Evolutionary conservation across 2,329 filamentous ascomycete species (phyloP).

Genomic region (Lizonia empirigonia): DNA sequence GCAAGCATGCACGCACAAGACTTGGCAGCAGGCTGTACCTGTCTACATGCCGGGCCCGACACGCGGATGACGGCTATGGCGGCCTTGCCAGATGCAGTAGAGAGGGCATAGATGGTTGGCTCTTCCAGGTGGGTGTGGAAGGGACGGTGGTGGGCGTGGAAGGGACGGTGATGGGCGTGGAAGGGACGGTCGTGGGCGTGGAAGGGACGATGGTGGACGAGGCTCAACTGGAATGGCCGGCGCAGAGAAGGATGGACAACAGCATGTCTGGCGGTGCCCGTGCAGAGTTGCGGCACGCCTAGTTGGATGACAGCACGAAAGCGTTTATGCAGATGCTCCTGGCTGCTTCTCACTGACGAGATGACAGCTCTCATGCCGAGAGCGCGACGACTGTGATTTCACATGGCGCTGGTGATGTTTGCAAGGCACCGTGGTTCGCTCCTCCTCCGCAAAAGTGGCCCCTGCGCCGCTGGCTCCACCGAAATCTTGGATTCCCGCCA

Average conservation of each 20-base stretch:
- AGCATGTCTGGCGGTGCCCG: neutral
- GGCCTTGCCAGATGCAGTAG: conserved; percentile 81
- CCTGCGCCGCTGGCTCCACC: conserved; percentile 21
- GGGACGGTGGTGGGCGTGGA: conserved; percentile 10
- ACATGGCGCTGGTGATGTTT: conserved; percentile 21
- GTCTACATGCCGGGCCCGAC: conserved; percentile 76
- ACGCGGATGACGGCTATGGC: conserved; percentile 90
- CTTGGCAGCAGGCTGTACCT: conserved; percentile 54
- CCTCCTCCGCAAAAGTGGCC: conserved; percentile 26
- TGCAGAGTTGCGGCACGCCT: neutral
- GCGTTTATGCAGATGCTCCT: conserved; percentile 3
- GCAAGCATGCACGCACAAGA: neutral
- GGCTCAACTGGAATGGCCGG: conserved; percentile 26
- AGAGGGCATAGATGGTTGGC: conserved; percentile 86
- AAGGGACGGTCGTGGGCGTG: conserved; percentile 24
- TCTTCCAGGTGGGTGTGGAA: conserved; percentile 31
- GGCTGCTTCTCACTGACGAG: conserved; percentile 20
- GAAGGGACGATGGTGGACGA: conserved; percentile 15
- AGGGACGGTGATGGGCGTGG: too few relatives aligned
- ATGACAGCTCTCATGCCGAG: conserved; percentile 46
- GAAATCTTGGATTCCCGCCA: conserved; percentile 18
- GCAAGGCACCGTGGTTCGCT: conserved; percentile 26
- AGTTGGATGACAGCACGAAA: neutral
- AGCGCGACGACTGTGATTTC: conserved; percentile 17
- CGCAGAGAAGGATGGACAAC: conserved; percentile 6